Evolutionary conservation across 768 basidiomycete genomes (phyloP), one percentile per base, ranked within the genome.

Genomic region (Rhodotorula toruloides): DNA sequence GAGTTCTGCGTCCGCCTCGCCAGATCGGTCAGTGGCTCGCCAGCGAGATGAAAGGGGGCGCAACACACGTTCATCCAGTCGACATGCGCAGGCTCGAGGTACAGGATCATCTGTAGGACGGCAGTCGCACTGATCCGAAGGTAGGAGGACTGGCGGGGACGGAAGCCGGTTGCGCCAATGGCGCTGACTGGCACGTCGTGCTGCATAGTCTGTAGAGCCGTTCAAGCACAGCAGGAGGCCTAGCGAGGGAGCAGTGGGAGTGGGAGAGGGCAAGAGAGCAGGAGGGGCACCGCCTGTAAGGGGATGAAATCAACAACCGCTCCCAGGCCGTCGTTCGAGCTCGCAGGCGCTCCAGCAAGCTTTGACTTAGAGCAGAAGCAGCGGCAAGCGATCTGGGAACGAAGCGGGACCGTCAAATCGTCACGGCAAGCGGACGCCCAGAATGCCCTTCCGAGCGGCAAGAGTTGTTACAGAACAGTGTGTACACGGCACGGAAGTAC

Each of bases 81-180:
- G 21, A 63, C 62, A 29, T 71, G 60, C 22, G 59, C 29, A 0
- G 58, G 54, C 37, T 75, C 74, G 29, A 75, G 61, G 53, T 73
- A 73, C 34, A 75, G 56, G 55, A 72, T 54, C 49, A 75, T 53
- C 55, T 72, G 72, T 9, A 75, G 53, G 31, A 73, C 72, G 12
- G 63, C 21, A 17, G 61, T 58, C 5, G 72, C 58, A 6, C 40
- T 46, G 65, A 73, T 73, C 27, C 72, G 67, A 19, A 75, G 68
- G 66, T 73, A 74, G 19, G 59, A 68, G 3, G 72, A 63, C 49
- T 74, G 63, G 8, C 74, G 69, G 12, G 69, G 54, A 9, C 63
- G 49, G 54, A 58, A 69, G 10, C 37, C 55, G 25, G 49, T 43
- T 1, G n/a, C 10, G 11, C 21, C n/a, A 10, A 31, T 11, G 50